phyloP scores from a whole-genome alignment of 805 yeast species.

The Pichia cabralensis region DNA sequence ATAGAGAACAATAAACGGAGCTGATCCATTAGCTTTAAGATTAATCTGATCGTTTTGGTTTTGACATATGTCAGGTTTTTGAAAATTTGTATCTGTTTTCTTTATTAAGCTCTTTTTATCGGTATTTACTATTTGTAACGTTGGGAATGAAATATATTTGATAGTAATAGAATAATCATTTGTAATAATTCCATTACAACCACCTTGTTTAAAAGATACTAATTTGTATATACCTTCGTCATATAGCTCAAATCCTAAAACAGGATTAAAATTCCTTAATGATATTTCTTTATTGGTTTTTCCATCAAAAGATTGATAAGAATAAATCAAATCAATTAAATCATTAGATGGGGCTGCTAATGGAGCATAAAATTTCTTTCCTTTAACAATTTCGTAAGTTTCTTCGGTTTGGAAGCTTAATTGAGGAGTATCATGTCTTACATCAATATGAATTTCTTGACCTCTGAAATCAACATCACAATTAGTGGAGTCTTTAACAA shows the following conservation, averaged over 20 bases:
- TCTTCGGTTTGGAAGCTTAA: constrained; percentile 24
- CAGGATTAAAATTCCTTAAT: constrained; percentile 14
- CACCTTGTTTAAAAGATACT: constrained; percentile 29
- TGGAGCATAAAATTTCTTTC: constrained; percentile 51
- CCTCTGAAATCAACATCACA: constrained; percentile 67
- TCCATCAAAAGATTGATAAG: constrained; percentile 18
- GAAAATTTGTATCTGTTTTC: constrained; percentile 7
- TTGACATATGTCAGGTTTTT: constrained; percentile 17
- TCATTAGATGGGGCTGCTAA: constrained; percentile 27
- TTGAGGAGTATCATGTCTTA: constrained; percentile 60
- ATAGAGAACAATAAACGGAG: constrained; percentile 61
- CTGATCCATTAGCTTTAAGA: constrained; percentile 44
- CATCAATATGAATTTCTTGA: constrained; percentile 54
- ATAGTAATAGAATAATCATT: constrained; percentile 16
- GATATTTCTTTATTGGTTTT: constrained; percentile 4
- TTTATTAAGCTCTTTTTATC: not conserved
- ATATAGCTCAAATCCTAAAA: constrained; percentile 23
- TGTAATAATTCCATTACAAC: constrained; percentile 34
- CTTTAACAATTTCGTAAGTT: constrained; percentile 44
- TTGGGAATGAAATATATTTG: constrained; percentile 23
- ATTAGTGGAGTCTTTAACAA: constrained; percentile 64
- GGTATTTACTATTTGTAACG: constrained; percentile 8
- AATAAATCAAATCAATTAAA: constrained; percentile 25
- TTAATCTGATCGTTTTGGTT: constrained; percentile 16
- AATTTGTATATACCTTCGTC: constrained; percentile 36